Conservation (phyloP, 1,139 yeast species). For the Hansenula sp. region DNA sequence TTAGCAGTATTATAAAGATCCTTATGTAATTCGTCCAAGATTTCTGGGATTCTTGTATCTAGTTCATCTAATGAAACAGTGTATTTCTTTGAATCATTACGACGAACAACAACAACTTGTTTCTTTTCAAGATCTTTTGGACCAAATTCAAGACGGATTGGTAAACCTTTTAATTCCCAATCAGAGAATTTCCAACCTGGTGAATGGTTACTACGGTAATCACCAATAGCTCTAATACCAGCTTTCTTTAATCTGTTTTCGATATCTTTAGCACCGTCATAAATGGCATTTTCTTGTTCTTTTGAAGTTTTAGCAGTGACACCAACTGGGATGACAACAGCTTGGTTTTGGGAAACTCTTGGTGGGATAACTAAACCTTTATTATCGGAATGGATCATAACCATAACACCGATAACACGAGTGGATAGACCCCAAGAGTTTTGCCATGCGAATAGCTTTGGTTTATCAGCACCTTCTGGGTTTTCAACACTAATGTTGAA, state of each 20-base stretch:
- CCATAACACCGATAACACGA: conserved; percentile 98
- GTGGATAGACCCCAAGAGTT: conserved; percentile 99
- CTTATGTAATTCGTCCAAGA: conserved; percentile 76
- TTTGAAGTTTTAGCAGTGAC: conserved; percentile 81
- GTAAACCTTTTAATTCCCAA: conserved; percentile 95
- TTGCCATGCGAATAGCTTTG: conserved; percentile 87
- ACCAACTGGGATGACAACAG: conserved; percentile 92
- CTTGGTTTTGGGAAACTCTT: conserved; percentile 90
- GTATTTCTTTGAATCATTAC: conserved; percentile 81
- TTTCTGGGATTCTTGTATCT: conserved; percentile 64
- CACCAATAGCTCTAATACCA: conserved; percentile 76
- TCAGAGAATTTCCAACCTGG: conserved; percentile 99
- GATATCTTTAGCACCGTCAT: conserved; percentile 64
- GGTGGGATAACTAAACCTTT: conserved; percentile 98
- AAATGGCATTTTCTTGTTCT: conserved; percentile 68
- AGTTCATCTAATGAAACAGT: conserved; percentile 63
- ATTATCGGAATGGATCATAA: conserved; percentile 97
- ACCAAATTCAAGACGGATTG: conserved; percentile 91
- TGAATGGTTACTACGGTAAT: conserved; percentile 89
- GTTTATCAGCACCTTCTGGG: conserved; percentile 86
- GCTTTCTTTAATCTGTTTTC: conserved; percentile 53
- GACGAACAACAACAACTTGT: conserved; percentile 86
- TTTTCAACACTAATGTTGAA: conserved; percentile 92
- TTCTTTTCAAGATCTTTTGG: conserved; percentile 86
- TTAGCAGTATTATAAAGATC: conserved; percentile 79